These are phyloP conservation scores for Fusarium tuaranense DNA, from an alignment of 2,329 filamentous ascomycete genomes.

Conservation along the genomic window DNA sequence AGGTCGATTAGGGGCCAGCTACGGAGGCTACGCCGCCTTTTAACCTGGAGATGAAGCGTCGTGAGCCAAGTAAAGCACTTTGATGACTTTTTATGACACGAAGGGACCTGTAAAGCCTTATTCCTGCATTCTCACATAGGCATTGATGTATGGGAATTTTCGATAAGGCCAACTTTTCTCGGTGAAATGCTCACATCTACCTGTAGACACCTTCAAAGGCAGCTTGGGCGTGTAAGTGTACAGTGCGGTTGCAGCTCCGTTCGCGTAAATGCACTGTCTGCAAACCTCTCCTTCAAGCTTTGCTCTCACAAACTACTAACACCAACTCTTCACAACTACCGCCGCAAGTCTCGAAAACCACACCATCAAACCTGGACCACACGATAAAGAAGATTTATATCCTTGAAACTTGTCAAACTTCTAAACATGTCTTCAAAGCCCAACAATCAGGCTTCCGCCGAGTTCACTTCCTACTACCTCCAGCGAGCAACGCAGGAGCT, in stretches of 20 bases:
- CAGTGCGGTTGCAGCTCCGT: background rate
- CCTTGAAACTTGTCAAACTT: too few relatives aligned
- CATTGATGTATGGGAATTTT: background rate
- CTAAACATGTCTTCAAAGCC: slow-evolving; percentile 32
- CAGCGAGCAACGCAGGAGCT: slow-evolving; percentile 77
- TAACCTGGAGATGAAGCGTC: too few relatives aligned
- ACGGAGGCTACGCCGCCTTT: too few relatives aligned
- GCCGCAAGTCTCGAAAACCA: background rate
- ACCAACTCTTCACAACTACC: background rate
- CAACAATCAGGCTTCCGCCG: slow-evolving; percentile 38
- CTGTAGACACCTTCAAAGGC: background rate
- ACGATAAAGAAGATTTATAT: too few relatives aligned
- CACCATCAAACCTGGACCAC: background rate
- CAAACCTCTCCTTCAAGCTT: background rate
- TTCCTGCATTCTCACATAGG: too few relatives aligned
- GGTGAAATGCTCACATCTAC: background rate
- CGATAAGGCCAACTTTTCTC: background rate
- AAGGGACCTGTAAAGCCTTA: background rate
- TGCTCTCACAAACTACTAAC: background rate
- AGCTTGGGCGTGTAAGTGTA: background rate
- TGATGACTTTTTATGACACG: background rate
- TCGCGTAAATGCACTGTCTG: background rate
- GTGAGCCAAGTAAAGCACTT: too few relatives aligned
- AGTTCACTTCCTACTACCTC: slow-evolving; percentile 76
- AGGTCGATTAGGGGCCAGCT: too few relatives aligned